Evolutionary conservation across 225 moss, liverwort and hornwort genomes (phyloP).

Genomic region (Sphagnum contortum): DNA sequence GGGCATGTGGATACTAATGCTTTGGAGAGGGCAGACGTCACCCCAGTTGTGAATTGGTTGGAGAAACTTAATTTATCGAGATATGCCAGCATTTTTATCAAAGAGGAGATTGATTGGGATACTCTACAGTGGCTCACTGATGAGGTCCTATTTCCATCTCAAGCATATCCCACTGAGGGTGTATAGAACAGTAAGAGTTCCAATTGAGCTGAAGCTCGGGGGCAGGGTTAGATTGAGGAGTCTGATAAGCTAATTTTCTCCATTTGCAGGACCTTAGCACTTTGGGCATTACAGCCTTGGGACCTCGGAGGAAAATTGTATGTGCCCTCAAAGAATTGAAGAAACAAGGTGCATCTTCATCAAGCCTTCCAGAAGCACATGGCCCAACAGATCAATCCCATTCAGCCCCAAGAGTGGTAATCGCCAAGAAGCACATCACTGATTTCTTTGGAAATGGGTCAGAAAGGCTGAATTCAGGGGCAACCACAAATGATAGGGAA

Average conservation of each 20-base stretch:
- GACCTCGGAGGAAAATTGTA: constrained; percentile 86
- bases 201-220: not conserved
- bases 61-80: constrained; percentile 54
- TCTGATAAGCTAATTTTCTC: not conserved
- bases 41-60: constrained; percentile 66
- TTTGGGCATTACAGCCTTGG: constrained; percentile 73
- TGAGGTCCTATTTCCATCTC: not conserved
- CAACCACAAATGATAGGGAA: constrained; percentile 8
- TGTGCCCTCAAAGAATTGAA: constrained; percentile 65
- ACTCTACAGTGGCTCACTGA: constrained; percentile 90
- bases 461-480: not conserved
- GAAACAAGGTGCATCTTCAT: constrained; percentile 10
- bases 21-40: constrained; percentile 17
- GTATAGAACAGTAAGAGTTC: not conserved
- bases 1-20: constrained; percentile 17
- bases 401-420: constrained; percentile 9
- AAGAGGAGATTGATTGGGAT: constrained; percentile 94
- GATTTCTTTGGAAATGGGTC: constrained; percentile 51
- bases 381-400: no score
- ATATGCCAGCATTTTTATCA: constrained; percentile 60
- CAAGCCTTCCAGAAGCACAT: not conserved
- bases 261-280: constrained; percentile 60
- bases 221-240: not conserved
- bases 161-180: not conserved
- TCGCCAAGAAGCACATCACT: constrained; percentile 44